Conservation (phyloP, 352 stramenopile genomes). For the Phytopythium mirpurense region DNA sequence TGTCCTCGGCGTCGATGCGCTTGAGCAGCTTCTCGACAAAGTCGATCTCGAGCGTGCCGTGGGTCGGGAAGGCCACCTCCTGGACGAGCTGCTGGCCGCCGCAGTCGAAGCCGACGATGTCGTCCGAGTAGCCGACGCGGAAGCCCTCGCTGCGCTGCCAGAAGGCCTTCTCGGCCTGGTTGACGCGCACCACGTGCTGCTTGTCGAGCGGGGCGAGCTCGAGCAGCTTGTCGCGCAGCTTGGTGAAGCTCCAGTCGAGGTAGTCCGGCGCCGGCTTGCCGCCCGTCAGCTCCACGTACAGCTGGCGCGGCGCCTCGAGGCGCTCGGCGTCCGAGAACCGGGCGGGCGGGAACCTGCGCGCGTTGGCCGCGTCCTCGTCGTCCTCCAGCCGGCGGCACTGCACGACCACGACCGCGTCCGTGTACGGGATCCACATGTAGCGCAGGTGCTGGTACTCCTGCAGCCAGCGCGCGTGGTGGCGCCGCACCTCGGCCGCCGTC, state of each 20-base stretch:
- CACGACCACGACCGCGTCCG: slow-evolving; percentile 93
- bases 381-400: slow-evolving; percentile 70
- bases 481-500: slow-evolving; percentile 82
- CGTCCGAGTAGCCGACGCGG: slow-evolving; percentile 88
- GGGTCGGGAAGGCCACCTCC: slow-evolving; percentile 94
- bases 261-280: slow-evolving; percentile 55
- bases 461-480: slow-evolving; percentile 73
- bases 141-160: slow-evolving; percentile 93
- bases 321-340: slow-evolving; percentile 50
- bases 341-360: slow-evolving; percentile 32
- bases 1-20: slow-evolving; percentile 89
- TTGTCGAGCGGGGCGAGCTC: slow-evolving; percentile 87
- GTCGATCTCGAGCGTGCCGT: slow-evolving; percentile 81
- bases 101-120: slow-evolving; percentile 99
- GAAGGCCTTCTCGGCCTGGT: slow-evolving; percentile 94
- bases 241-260: slow-evolving; percentile 78
- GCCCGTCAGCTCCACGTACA: slow-evolving; percentile 73
- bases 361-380: slow-evolving; percentile 32
- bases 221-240: slow-evolving; percentile 79
- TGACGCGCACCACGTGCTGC: slow-evolving; percentile 92
- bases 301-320: slow-evolving; percentile 66
- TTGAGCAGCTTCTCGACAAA: slow-evolving; percentile 92
- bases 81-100: slow-evolving; percentile 97
- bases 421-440: slow-evolving; percentile 99
- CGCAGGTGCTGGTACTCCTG: slow-evolving; percentile 82